These are phyloP conservation scores for Centella asiatica DNA, from an alignment of 129 eudicot species.

Conservation along the genomic window DNA sequence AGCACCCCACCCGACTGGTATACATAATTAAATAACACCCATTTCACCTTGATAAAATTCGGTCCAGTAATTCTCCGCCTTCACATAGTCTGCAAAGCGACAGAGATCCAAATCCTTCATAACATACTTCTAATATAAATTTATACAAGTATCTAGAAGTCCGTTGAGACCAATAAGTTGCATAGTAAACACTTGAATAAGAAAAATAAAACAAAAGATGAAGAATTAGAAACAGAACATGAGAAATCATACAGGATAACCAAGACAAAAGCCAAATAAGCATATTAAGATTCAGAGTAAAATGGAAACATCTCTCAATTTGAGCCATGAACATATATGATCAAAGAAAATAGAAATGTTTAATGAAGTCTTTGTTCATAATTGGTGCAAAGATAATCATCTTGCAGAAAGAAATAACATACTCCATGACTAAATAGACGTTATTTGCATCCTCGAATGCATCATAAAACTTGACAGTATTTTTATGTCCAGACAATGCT, in stretches of 20 bases:
- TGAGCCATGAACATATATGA: not conserved
- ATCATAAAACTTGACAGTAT: constrained; percentile 75
- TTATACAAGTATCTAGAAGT: too few relatives aligned
- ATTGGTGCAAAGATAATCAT: constrained; percentile 3
- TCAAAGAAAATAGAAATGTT: not conserved
- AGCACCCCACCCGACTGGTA: not conserved
- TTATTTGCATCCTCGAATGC: constrained; percentile 86
- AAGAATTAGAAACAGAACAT: not conserved
- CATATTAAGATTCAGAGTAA: not conserved
- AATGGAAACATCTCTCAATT: not conserved
- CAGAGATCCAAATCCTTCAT: constrained; percentile 13
- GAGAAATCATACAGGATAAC: too few relatives aligned
- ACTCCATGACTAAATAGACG: constrained; percentile 96
- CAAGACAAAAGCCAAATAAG: too few relatives aligned
- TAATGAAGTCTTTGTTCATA: not conserved
- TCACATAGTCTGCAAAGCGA: constrained; percentile 62
- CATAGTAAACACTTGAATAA: too few relatives aligned
- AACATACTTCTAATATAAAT: not conserved
- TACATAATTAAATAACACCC: not conserved
- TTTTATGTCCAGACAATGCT: constrained; percentile 76
- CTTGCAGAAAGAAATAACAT: constrained; percentile 21
- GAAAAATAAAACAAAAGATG: not conserved
- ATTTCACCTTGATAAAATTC: constrained; percentile 76
- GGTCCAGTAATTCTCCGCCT: constrained; percentile 93
- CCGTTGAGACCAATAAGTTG: too few relatives aligned